A percentile compares a stretch with the other conserved stretches of the same genome.
Conservation (phyloP, 768 basidiomycete species). For the Tricholoma terreum region DNA sequence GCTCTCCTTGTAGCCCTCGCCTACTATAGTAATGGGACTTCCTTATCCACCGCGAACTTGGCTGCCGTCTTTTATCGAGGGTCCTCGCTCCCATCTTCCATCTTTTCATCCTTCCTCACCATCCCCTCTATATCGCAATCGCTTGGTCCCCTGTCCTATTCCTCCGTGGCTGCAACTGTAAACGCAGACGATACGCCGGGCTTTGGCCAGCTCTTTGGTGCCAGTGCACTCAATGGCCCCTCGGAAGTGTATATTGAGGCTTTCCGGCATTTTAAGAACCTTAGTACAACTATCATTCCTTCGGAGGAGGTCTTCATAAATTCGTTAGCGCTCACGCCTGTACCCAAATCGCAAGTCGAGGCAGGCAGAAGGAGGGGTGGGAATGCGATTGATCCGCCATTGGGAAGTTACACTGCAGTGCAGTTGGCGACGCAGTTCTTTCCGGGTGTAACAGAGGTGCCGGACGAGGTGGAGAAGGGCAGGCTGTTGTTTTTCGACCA, state of each 20-base stretch:
- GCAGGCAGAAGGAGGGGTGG: slow-evolving; percentile 33
- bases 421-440: slow-evolving; percentile 31
- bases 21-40: slow-evolving; percentile 20
- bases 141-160: slow-evolving; percentile 33
- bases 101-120: slow-evolving; percentile 38
- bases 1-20: slow-evolving; percentile 26
- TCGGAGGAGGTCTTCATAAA: slow-evolving; percentile 21
- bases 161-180: slow-evolving; percentile 29
- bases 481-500: neutral
- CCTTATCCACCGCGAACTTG: slow-evolving; percentile 22
- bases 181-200: no score
- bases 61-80: slow-evolving; percentile 36
- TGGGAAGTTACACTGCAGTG: slow-evolving; percentile 32
- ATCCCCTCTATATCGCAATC: slow-evolving; percentile 29
- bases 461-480: neutral
- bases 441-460: slow-evolving; percentile 6
- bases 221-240: slow-evolving; percentile 31
- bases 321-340: slow-evolving; percentile 37
- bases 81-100: slow-evolving; percentile 26
- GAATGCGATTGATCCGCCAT: slow-evolving; percentile 36
- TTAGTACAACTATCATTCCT: slow-evolving; percentile 20
- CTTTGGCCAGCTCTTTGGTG: slow-evolving; percentile 33
- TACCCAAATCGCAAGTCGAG: slow-evolving; percentile 32
- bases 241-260: slow-evolving; percentile 29
- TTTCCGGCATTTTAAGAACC: slow-evolving; percentile 29